A percentile compares a stretch with the other conserved stretches of the same genome.
Evolutionary conservation across 2,329 filamentous ascomycete species (phyloP).

Genomic region (Penicillium fuscoglaucum): DNA sequence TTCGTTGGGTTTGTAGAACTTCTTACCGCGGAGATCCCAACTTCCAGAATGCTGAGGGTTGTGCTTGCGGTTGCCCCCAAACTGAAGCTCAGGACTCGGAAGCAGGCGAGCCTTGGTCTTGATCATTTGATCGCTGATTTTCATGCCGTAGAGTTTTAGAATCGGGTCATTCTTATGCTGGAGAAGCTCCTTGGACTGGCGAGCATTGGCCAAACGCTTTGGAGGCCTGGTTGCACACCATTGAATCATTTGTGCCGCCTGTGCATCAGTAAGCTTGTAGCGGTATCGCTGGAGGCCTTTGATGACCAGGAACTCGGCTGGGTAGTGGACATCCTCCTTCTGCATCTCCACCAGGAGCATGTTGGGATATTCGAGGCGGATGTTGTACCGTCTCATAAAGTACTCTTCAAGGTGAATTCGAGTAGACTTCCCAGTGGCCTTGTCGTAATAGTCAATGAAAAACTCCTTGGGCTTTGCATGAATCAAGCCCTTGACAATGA

Average conservation of each 20-base stretch:
- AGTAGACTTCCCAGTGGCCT: slow-evolving; percentile 42
- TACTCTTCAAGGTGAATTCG: slow-evolving; percentile 61
- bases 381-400: slow-evolving; percentile 54
- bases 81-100: slow-evolving; percentile 68
- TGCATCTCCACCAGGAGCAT: slow-evolving; percentile 62
- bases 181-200: slow-evolving; percentile 65
- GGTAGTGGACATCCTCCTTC: slow-evolving; percentile 50
- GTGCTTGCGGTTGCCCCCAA: slow-evolving; percentile 54
- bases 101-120: slow-evolving; percentile 70
- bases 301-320: slow-evolving; percentile 58
- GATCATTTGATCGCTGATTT: slow-evolving; percentile 65
- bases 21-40: slow-evolving; percentile 83
- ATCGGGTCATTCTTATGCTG: slow-evolving; percentile 69
- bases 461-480: slow-evolving; percentile 43
- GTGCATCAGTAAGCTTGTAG: slow-evolving; percentile 58
- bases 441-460: slow-evolving; percentile 45
- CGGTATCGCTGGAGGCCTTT: slow-evolving; percentile 58
- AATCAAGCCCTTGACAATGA: slow-evolving; percentile 54
- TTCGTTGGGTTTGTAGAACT: slow-evolving; percentile 68
- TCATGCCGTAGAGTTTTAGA: slow-evolving; percentile 71
- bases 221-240: slow-evolving; percentile 79
- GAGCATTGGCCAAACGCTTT: slow-evolving; percentile 67
- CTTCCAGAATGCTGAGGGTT: slow-evolving; percentile 69
- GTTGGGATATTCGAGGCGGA: slow-evolving; percentile 46
- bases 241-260: slow-evolving; percentile 88